Conservation (phyloP, 139 green algal genomes). For the Ettlia oleoabundans region DNA sequence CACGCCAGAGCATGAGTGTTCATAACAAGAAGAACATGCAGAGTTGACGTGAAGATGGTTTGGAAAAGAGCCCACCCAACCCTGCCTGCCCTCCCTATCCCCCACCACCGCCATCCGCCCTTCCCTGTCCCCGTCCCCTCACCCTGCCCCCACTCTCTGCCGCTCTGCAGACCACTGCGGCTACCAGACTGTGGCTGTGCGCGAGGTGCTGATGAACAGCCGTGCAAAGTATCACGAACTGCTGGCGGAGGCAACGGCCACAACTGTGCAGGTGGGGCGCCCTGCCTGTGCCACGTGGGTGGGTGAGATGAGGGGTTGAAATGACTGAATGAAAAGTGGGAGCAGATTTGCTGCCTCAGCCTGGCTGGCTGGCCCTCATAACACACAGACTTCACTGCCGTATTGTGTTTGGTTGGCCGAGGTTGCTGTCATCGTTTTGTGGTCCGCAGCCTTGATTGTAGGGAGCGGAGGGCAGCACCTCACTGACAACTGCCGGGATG, state of each 20-base stretch:
- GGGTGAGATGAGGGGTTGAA: background rate
- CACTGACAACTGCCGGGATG: too few relatives aligned
- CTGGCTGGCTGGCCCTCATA: too few relatives aligned
- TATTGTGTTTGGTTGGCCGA: too few relatives aligned
- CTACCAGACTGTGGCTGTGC: constrained; percentile 46
- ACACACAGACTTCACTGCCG: too few relatives aligned
- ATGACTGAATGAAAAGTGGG: background rate
- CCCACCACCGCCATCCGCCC: background rate
- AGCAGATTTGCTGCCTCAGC: background rate
- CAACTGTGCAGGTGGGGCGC: constrained; percentile 1
- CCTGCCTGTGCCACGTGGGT: background rate
- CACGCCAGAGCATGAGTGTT: too few relatives aligned
- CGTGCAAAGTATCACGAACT: constrained; percentile 63
- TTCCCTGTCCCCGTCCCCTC: background rate
- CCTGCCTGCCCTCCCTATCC: background rate
- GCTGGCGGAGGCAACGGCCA: constrained; percentile 37
- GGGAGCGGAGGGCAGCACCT: too few relatives aligned
- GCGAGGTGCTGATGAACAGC: constrained; percentile 48
- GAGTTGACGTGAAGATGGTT: too few relatives aligned
- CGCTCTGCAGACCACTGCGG: constrained; percentile 44
- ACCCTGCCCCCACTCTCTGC: background rate
- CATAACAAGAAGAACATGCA: too few relatives aligned
- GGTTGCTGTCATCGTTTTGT: too few relatives aligned
- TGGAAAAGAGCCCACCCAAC: too few relatives aligned
- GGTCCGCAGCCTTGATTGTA: too few relatives aligned